A percentile compares a stretch with the other conserved stretches of the same genome.
Evolutionary conservation across 2,329 filamentous ascomycete genomes (phyloP).

Genomic region (Eutypella sp.): DNA sequence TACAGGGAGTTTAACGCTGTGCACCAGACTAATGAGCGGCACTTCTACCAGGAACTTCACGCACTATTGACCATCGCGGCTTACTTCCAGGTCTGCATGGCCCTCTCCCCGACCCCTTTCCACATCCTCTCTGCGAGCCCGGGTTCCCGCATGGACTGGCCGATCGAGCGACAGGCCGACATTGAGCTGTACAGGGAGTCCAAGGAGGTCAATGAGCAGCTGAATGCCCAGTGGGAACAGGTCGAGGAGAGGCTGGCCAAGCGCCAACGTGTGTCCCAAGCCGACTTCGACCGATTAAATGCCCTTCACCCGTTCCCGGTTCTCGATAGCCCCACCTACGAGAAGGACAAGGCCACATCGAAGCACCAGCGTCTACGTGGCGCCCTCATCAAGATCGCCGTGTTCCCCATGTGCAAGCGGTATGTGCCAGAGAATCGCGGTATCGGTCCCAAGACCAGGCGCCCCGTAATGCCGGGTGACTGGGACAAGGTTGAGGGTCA

Average conservation of each 20-base stretch:
- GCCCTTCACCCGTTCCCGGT: neutral
- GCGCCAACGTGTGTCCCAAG: neutral
- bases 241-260: conserved; percentile 3
- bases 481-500: conserved; percentile 17
- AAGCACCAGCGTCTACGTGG: conserved; percentile 23
- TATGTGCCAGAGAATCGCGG: conserved; percentile 20
- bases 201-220: conserved; percentile 11
- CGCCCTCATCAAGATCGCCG: conserved; percentile 27
- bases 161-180: conserved; percentile 19
- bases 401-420: conserved; percentile 26
- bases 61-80: conserved; percentile 22
- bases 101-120: conserved; percentile 23
- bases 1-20: neutral
- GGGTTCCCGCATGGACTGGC: conserved; percentile 23
- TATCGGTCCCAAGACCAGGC: neutral
- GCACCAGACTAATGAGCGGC: conserved; percentile 1
- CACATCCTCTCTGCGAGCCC: conserved; percentile 25
- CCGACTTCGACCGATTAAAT: conserved; percentile 1
- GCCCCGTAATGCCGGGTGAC: neutral
- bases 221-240: conserved; percentile 10
- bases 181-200: conserved; percentile 17
- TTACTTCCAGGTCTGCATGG: conserved; percentile 24
- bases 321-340: conserved; percentile 3
- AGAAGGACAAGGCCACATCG: conserved; percentile 5
- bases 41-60: conserved; percentile 23